Percentiles rank a stretch among this genome's conserved stretches.
These are phyloP conservation scores for Teratosphaeria destructans DNA, from an alignment of 2,329 filamentous ascomycete species.

Conservation along the genomic window DNA sequence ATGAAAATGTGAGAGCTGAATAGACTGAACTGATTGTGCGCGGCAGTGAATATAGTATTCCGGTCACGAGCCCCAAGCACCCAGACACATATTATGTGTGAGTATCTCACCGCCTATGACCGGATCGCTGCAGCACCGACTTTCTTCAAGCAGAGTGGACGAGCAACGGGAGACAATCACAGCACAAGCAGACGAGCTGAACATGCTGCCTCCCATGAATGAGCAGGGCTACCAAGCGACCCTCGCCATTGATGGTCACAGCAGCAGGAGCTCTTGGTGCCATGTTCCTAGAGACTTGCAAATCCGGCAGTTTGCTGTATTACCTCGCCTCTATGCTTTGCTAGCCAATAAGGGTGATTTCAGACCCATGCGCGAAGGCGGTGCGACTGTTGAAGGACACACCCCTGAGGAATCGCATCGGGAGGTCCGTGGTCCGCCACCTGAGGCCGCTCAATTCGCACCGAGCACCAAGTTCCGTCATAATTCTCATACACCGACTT, in stretches of 20 bases:
- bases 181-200: background rate
- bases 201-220: background rate
- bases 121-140: no score
- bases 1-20: no score
- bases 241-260: background rate
- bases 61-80: no score
- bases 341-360: background rate
- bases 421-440: background rate
- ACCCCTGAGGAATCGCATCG: background rate
- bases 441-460: background rate
- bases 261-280: background rate
- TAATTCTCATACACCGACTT: background rate
- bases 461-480: background rate
- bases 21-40: no score
- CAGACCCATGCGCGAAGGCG: background rate
- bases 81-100: no score
- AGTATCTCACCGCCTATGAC: no score
- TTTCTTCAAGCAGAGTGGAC: no score
- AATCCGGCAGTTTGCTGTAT: background rate
- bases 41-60: no score
- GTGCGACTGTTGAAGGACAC: background rate
- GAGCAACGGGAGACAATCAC: background rate
- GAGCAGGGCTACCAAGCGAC: background rate
- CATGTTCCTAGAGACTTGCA: background rate
- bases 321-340: background rate